Evolutionary conservation across 208 protist species (phyloP).

Genomic region (Balamuthia mandrillaris): DNA sequence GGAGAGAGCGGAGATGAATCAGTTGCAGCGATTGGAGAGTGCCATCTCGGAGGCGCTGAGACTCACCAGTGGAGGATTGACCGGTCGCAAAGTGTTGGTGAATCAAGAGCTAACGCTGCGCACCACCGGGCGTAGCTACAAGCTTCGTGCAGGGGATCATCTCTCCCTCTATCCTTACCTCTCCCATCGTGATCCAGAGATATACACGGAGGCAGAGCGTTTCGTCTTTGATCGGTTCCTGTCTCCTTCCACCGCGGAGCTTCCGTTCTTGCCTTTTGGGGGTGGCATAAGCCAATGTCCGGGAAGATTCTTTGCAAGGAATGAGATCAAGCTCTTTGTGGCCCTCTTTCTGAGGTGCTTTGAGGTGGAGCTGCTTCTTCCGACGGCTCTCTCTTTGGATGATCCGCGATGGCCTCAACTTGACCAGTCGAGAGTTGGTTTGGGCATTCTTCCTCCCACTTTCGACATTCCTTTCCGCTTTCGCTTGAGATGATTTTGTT

Average conservation of each 20-base stretch:
- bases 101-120: too few species aligned
- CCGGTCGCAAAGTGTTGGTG: too few species aligned
- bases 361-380: background rate
- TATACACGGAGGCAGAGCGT: background rate
- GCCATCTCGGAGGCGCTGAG: background rate
- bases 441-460: background rate
- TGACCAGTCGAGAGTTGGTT: background rate
- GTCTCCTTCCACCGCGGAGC: too few species aligned
- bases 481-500: background rate
- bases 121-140: too few species aligned
- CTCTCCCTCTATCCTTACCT: background rate
- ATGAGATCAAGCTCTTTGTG: conserved; percentile 30
- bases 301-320: conserved; percentile 15
- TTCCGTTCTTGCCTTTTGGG: conserved; percentile 30
- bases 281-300: conserved; percentile 10
- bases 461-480: conserved; percentile 16
- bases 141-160: too few species aligned
- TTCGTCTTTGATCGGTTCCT: conserved; percentile 3
- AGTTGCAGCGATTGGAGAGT: too few species aligned
- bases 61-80: too few species aligned
- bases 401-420: background rate
- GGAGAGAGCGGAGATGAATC: too few species aligned
- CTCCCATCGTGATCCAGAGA: background rate
- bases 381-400: background rate
- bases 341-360: conserved; percentile 20